Base-by-base conservation (phyloP, 129 eudicot species). In the Rutidosis leptorrhynchoides region DNA sequence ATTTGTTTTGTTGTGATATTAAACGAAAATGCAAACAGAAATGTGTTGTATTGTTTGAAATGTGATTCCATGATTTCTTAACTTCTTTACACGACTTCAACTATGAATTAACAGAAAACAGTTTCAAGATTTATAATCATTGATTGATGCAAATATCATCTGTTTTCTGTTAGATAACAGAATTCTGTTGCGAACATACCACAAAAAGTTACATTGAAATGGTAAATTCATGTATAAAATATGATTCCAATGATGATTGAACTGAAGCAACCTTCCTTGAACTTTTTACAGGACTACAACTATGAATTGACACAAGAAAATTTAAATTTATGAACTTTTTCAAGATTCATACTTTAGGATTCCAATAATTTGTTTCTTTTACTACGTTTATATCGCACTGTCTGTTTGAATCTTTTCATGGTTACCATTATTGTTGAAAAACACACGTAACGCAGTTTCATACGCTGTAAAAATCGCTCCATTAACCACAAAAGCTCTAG, bases 391-490 rank as follows among this genome's bases (percentile, higher is more conserved):
- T 51, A 63, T 62, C 28, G 76, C 71, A 57, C 53, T 70, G n/a
- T 83, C 95, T 29, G 84, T 67, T 28, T 71, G 78, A 58, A 83
- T 76, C 33, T 62, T 46, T 42, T 65, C 73, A 26, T 5, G 10
- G 15, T 35, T 53, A 22, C 73, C 65, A 67, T 77, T 62, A 67
- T 71, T 75, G 75, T 64, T 77, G 54, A 81, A 79, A 3, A 92
- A 59, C 73, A 69, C 78, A 58, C 96, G 77, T 79, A 92, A 62
- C 12, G 96, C 87, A 1, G 87, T 82, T 80, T 92, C 98, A 79
- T 93, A 93, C 12, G 95, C 98, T 24, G 86, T 75, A 27, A 93
- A 93, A 27, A 86, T 80, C 11, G 95, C 90, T 23, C 92, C 98
- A 58, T 93, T 93, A 35, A 93, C 96, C 11, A 93, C 73, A 51